These are phyloP conservation scores for Schizophyllum amplum DNA, from an alignment of 1,284 basidiomycete species.

Conservation along the genomic window DNA sequence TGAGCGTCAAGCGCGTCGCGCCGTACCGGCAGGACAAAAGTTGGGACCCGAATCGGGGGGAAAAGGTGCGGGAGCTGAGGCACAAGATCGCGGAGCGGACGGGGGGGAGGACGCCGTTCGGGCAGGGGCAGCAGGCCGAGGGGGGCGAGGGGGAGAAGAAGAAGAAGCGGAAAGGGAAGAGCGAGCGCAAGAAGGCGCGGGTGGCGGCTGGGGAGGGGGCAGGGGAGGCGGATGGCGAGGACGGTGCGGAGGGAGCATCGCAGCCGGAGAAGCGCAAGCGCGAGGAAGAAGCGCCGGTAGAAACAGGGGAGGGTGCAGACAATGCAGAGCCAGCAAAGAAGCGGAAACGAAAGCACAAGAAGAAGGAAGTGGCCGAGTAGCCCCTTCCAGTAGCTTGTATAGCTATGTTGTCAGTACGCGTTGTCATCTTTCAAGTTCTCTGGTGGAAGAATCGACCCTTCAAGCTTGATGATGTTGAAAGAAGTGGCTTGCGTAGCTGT, in stretches of 20 bases:
- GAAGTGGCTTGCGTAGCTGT: too few species aligned
- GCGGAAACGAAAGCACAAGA: not conserved
- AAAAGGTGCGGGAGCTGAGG: constrained; percentile 72
- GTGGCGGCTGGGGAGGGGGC: constrained; percentile 26
- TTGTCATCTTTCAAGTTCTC: too few species aligned
- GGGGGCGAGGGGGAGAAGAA: constrained; percentile 21
- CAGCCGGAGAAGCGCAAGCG: constrained; percentile 17
- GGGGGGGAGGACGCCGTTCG: constrained; percentile 10
- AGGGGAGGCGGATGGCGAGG: constrained; percentile 13
- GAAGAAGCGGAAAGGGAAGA: constrained; percentile 71
- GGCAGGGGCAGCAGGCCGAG: constrained; percentile 13
- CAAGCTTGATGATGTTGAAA: too few species aligned
- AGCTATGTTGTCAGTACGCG: not conserved
- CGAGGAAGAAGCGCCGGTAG: constrained; percentile 5
- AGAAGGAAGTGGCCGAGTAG: not conserved
- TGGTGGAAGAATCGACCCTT: too few species aligned
- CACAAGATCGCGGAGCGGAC: constrained; percentile 38
- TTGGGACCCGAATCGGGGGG: constrained; percentile 60
- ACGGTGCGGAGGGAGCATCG: not conserved
- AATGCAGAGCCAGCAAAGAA: not conserved
- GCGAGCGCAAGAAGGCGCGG: constrained; percentile 46
- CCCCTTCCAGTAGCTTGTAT: not conserved
- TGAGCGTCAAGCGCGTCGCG: constrained; percentile 84
- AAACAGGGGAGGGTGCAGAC: not conserved
- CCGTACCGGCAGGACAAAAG: constrained; percentile 68